These are phyloP conservation scores for Chaetoceros muelleri DNA, from an alignment of 108 stramenopile species.

Conservation along the genomic window DNA sequence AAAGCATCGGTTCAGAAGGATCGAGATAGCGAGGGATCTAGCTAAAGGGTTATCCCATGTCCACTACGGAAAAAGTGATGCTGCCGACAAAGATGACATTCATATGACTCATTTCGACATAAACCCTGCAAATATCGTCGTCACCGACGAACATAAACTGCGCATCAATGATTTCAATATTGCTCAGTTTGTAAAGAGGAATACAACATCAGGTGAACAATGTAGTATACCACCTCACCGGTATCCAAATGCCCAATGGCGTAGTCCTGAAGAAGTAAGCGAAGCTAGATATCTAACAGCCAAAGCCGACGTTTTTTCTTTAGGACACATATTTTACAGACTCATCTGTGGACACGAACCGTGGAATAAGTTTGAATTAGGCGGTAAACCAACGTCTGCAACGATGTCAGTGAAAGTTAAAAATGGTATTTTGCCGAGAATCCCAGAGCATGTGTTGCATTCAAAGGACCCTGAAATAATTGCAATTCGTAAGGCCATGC, in stretches of 20 bases:
- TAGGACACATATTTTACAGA: slow-evolving; percentile 73
- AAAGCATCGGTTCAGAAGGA: slow-evolving; percentile 33
- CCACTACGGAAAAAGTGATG: slow-evolving; percentile 49
- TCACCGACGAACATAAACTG: slow-evolving; percentile 38
- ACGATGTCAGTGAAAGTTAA: slow-evolving; percentile 34
- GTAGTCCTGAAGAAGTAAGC: slow-evolving; percentile 67
- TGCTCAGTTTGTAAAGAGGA: slow-evolving; percentile 55
- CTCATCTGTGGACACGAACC: slow-evolving; percentile 65
- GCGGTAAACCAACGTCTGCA: slow-evolving; percentile 38
- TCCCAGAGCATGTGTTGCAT: slow-evolving; percentile 32
- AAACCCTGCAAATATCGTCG: slow-evolving; percentile 57
- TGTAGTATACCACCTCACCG: slow-evolving; percentile 54
- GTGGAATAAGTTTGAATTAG: slow-evolving; percentile 56
- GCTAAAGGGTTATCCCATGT: slow-evolving; percentile 52
- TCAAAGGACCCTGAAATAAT: slow-evolving; percentile 38
- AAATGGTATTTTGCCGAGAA: slow-evolving; percentile 35
- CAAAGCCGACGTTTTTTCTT: slow-evolving; percentile 65
- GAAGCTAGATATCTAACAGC: slow-evolving; percentile 45
- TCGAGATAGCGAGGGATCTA: slow-evolving; percentile 50
- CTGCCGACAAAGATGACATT: slow-evolving; percentile 10
- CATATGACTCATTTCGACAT: slow-evolving; percentile 72
- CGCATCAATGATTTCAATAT: slow-evolving; percentile 77
- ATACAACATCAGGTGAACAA: slow-evolving; percentile 35
- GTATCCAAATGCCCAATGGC: slow-evolving; percentile 66
- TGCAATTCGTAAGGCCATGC: slow-evolving; percentile 60